Evolutionary conservation across 257 asterid species (phyloP).

Genomic region (Catharanthus roseus): DNA sequence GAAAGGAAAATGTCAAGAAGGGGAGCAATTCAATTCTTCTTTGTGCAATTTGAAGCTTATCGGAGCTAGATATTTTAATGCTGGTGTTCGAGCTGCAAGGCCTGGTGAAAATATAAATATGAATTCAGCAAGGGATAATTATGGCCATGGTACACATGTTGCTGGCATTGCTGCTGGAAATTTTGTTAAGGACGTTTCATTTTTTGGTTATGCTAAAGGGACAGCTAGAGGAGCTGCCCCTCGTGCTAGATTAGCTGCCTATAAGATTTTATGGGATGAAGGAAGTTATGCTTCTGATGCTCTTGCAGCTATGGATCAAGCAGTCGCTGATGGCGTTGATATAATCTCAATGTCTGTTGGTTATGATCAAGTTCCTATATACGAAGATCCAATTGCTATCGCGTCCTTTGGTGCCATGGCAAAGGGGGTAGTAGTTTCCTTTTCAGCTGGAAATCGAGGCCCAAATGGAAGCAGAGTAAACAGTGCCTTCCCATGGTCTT

Average conservation of each 20-base stretch:
- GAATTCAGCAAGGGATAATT: conserved; percentile 43
- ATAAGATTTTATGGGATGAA: conserved; percentile 24
- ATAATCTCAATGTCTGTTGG: conserved; percentile 39
- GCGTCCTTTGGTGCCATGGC: conserved; percentile 39
- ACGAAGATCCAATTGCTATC: conserved; percentile 35
- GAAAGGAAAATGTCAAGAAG: conserved; percentile 33
- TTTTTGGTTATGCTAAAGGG: conserved; percentile 38
- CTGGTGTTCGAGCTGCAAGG: conserved; percentile 30
- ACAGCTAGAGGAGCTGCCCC: conserved; percentile 26
- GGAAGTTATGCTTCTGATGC: conserved; percentile 37
- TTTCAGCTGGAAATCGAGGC: conserved; percentile 29
- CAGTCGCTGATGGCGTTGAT: conserved; percentile 45
- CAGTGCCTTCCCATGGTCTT: conserved; percentile 40
- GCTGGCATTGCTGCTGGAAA: conserved; percentile 44
- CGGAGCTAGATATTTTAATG: conserved; percentile 41
- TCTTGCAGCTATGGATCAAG: conserved; percentile 52
- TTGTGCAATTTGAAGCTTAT: conserved; percentile 42
- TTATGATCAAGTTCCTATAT: conserved; percentile 9
- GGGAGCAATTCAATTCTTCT: conserved; percentile 37
- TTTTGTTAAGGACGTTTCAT: conserved; percentile 33
- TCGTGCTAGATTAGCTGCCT: conserved; percentile 40
- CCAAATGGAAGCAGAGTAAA: conserved; percentile 15
- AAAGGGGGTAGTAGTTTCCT: conserved; percentile 30
- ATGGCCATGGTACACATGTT: conserved; percentile 51
- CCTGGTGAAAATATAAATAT: conserved; percentile 29